These are phyloP conservation scores for Stagonosporopsis chrysanthemi DNA, from an alignment of 2,329 filamentous ascomycete species.

Conservation along the genomic window DNA sequence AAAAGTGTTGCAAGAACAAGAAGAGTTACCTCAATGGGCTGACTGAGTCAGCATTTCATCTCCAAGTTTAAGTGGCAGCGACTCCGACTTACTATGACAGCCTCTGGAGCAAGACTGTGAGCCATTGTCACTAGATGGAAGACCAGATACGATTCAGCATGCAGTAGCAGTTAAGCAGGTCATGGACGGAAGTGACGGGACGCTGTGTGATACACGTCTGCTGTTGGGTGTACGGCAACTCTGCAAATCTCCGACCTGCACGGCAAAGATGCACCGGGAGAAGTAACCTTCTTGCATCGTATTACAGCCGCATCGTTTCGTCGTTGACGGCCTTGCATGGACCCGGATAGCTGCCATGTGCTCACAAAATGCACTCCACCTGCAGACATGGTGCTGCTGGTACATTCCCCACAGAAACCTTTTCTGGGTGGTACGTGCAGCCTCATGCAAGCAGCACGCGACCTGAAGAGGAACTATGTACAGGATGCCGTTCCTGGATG, in stretches of 20 bases:
- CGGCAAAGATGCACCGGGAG: neutral
- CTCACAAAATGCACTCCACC: neutral
- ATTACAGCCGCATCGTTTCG: neutral
- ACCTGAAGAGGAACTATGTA: neutral
- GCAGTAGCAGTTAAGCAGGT: neutral
- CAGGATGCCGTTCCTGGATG: neutral
- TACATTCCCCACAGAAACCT: neutral
- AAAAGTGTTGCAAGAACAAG: conserved; percentile 22
- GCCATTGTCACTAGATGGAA: conserved; percentile 7
- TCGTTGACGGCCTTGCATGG: neutral
- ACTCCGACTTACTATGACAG: conserved; percentile 20
- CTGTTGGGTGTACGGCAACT: no score
- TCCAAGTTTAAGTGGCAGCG: neutral
- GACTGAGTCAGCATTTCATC: conserved; percentile 6
- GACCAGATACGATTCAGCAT: neutral
- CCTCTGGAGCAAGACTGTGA: conserved; percentile 15
- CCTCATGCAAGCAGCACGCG: neutral
- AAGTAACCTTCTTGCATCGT: neutral
- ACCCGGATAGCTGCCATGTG: neutral
- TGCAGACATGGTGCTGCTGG: neutral
- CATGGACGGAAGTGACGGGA: neutral
- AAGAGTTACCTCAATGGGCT: conserved; percentile 25
- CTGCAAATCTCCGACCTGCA: neutral
- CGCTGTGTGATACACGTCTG: neutral
- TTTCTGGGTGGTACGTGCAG: no score